Base-by-base conservation (phyloP, 441 rosid genomes). In the Pelargonium cotyledonis region DNA sequence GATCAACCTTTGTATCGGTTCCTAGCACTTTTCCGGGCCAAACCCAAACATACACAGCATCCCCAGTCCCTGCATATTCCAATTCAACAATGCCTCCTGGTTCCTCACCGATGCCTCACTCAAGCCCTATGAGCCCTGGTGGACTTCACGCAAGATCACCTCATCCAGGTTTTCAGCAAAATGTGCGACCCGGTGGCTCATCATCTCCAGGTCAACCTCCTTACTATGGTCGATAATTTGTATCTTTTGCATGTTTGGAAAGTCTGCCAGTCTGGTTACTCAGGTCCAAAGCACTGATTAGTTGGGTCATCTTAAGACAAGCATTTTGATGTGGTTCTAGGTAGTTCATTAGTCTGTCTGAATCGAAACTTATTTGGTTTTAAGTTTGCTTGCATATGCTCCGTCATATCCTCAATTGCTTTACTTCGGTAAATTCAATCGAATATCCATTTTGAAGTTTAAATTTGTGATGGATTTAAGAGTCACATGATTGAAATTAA, bases 171-270 rank as follows among this genome's bases (percentile, higher is more conserved):
- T 64, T 61, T 44, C 88, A 61, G 55, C 77, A 79, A 41, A 80
- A 80, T 74, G 46, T 72, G 58, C 77, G 75, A 47, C 80, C 87
- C 6, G 76, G 79, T 38, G 85, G 80, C 47, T 72, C 80, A 44
- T 73, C 84, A 8, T 75, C 72, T 14, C 75, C 82, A 0, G 90
- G 80, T 63, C 82, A 75, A 75, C 83, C 88, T 67, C 83, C 82
- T 65, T 82, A 78, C 73, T 83, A 86, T 57, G 73, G 82, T 40
- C 72, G 74, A 74, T 86, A 80, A 83, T 67, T 71, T 62, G 53
- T 23, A 40, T 63, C 70, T 2, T 68, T 65, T 68, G 55, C 19
- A 7, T 55, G 61, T 55, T 53, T 43, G 6, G 47, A 43, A 43
- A 2, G 47, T 43, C 47, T 9, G 6, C 10, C 10, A 43, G 47